A percentile compares a stretch with the other conserved stretches of the same genome.
Evolutionary conservation across 768 basidiomycete species (phyloP).

Genomic region (Russula earlei): DNA sequence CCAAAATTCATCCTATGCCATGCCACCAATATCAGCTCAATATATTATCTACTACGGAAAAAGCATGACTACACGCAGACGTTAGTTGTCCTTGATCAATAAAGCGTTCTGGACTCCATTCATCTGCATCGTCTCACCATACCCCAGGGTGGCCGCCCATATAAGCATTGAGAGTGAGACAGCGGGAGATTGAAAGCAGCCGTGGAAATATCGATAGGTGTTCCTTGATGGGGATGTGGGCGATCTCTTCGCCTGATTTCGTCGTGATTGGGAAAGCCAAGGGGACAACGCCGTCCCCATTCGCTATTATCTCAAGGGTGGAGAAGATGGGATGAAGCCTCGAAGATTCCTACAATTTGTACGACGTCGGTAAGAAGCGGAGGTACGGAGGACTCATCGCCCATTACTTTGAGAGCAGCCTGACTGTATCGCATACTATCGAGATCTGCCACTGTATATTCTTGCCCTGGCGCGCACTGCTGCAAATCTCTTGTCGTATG

Average conservation of each 20-base stretch:
- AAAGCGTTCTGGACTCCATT: not conserved
- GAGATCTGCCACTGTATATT: not conserved
- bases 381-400: too few species aligned
- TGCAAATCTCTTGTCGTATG: constrained; percentile 14
- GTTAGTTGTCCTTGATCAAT: not conserved
- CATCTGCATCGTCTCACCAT: not conserved
- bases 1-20: not conserved
- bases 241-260: not conserved
- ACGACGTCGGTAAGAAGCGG: not conserved
- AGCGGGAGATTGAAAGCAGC: not conserved
- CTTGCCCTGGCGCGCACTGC: not conserved
- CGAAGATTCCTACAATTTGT: not conserved
- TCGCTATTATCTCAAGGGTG: not conserved
- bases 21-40: not conserved
- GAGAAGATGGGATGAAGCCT: constrained; percentile 3
- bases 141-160: not conserved
- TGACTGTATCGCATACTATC: not conserved
- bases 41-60: too few species aligned
- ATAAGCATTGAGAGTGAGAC: not conserved
- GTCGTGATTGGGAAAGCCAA: constrained; percentile 7
- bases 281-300: constrained; percentile 19
- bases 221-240: not conserved
- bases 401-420: constrained; percentile 2
- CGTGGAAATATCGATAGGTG: not conserved
- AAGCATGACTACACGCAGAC: not conserved